Evolutionary conservation across 345 rosid genomes (phyloP).

Genomic region (Murraya paniculata): DNA sequence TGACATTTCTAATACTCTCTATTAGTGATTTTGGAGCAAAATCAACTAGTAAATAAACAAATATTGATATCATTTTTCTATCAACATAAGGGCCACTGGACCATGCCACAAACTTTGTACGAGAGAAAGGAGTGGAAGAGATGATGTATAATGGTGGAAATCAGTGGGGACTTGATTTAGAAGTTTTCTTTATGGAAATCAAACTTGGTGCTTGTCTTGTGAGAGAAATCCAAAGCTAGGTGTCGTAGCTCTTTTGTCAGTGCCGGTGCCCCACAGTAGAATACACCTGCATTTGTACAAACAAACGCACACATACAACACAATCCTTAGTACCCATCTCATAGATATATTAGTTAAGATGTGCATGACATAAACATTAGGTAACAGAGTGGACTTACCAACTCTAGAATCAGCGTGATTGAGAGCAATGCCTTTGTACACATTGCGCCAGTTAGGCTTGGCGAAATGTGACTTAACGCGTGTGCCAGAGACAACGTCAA

Average conservation of each 20-base stretch:
- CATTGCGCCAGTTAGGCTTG: constrained; percentile 72
- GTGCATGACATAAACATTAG: not conserved
- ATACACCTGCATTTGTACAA: constrained; percentile 53
- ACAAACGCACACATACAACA: not conserved
- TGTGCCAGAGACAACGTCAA: constrained; percentile 76
- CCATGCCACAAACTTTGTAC: not conserved
- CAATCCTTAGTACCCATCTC: not conserved
- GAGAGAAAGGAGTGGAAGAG: not conserved
- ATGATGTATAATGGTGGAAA: not conserved
- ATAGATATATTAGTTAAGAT: not conserved
- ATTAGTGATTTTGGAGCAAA: not conserved
- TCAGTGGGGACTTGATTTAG: constrained; percentile 3
- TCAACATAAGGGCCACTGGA: not conserved
- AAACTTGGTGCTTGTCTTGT: constrained; percentile 69
- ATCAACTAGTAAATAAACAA: not conserved
- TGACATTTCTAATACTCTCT: not conserved
- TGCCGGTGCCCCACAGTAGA: constrained; percentile 74
- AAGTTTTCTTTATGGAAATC: constrained; percentile 79
- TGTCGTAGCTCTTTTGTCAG: constrained; percentile 64
- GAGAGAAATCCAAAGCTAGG: constrained; percentile 70
- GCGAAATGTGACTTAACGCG: constrained; percentile 80
- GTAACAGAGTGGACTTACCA: constrained; percentile 40
- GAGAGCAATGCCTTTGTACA: constrained; percentile 62
- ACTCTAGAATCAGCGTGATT: constrained; percentile 59
- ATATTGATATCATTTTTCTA: not conserved